Base-by-base conservation (phyloP, 306 rosid species). In the Vachellia collinsii region DNA sequence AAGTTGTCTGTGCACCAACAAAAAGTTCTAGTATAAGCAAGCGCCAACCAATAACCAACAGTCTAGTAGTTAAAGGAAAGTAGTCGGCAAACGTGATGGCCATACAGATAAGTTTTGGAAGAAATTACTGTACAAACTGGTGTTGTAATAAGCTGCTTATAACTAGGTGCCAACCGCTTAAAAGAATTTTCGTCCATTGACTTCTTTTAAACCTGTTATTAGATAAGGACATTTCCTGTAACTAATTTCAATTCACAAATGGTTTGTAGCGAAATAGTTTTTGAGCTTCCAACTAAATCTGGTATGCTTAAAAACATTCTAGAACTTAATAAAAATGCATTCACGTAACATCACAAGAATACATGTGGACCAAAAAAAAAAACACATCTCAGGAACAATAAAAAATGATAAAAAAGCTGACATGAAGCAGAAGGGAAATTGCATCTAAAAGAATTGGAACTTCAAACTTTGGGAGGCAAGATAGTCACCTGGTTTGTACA, bases 401-500 rank as follows among this genome's bases (percentile, higher is more conserved):
- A 56, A 64, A 75, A 54, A 65, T 16, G 5, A 54, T 14, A 10
- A 20, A 36, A 4, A 3, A 46, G 61, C 42, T 42, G 43, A 14
- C 41, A 70, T 67, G 54, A 34, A 65, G 66, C 64, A 63, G 14
- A 46, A 70, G 72, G 17, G 51, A 34, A 41, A 72, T 68, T 47
- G 75, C 81, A 72, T 82, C 41, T 59, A 50, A 80, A 72, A 68
- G 7, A 38, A 80, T 19, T 36, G 46, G n/a, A 80, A 39, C 36
- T 41, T 53, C 37, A 76, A 63, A 82, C 62, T 69, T 69, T 47
- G 76, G 41, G 72, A 66, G 79, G 78, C 64, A 83, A 82, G 78
- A 81, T 38, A 70, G 51, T 83, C 72, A 93, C 99, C 99, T 95
- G 98, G 84, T 93, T 95, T 83, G 93, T 90, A 77, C 92, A 86